These are phyloP conservation scores for Blastomyces silverae DNA, from an alignment of 2,329 filamentous ascomycete genomes.

Conservation along the genomic window DNA sequence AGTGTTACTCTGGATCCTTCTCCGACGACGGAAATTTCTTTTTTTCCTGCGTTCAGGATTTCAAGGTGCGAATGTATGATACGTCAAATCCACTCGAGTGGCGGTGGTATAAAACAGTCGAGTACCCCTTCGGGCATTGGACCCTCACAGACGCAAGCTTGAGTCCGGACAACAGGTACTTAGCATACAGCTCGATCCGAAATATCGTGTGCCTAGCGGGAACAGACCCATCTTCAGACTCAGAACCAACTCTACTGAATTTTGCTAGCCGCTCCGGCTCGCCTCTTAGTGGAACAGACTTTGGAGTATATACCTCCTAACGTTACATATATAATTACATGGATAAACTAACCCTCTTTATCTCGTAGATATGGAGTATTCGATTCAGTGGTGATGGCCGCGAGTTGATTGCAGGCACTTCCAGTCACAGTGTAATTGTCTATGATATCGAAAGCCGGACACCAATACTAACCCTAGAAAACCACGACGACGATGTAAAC, in stretches of 20 bases:
- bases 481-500: slow-evolving; percentile 85
- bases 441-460: slow-evolving; percentile 82
- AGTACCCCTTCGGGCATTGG: slow-evolving; percentile 84
- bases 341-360: slow-evolving; percentile 11
- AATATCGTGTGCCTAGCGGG: slow-evolving; percentile 76
- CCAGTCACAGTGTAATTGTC: slow-evolving; percentile 69
- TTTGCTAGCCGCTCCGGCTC: slow-evolving; percentile 51
- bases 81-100: slow-evolving; percentile 92
- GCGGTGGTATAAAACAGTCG: slow-evolving; percentile 88
- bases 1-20: slow-evolving; percentile 93
- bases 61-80: slow-evolving; percentile 93
- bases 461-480: slow-evolving; percentile 65
- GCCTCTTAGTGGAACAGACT: slow-evolving; percentile 33
- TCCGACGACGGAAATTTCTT: slow-evolving; percentile 97
- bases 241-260: slow-evolving; percentile 73
- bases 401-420: slow-evolving; percentile 85
- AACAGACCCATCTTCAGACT: slow-evolving; percentile 74
- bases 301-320: slow-evolving; percentile 36
- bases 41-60: slow-evolving; percentile 85
- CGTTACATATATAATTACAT: background rate
- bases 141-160: slow-evolving; percentile 90
- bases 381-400: slow-evolving; percentile 87
- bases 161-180: slow-evolving; percentile 82
- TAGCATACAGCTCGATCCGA: slow-evolving; percentile 87
- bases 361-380: slow-evolving; percentile 69